Evolutionary conservation across 2,329 filamentous ascomycete genomes (phyloP), one percentile per base, ranked within the genome.

Genomic region (Proliferodiscus dingleyae): DNA sequence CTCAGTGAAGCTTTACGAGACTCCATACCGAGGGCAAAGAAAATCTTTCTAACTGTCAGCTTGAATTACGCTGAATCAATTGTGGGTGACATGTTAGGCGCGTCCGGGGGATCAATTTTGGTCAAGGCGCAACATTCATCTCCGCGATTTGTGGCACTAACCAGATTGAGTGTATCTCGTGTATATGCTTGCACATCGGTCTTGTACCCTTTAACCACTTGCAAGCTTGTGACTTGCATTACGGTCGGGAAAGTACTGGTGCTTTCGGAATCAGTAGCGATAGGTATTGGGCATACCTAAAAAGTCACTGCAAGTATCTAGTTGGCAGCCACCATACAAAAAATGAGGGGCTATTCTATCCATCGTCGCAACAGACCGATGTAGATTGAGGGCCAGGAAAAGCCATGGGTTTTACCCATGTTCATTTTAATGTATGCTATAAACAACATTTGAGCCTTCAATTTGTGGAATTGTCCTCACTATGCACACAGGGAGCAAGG

Each of bases 401-500:
- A 44, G 34, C 32, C 28, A 32, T 30, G 16, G 11, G 21, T 36
- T 36, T 21, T 28, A 46, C 43, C 43, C 41, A 41, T 26, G 36
- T 23, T 41, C 37, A 41, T 29, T 45, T 41, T 36, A 33, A 39
- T 22, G 16, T 15, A 34, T 47, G 40, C 29, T 49, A 45, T 41
- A 28, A 6, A 6, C 11, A 37, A 45, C 26, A 37, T 19, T 11
- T 40, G 45, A 42, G 37, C 37, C 41, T 45, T 49, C 29, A 32
- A 18, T 16, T 37, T 21, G 22, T 18, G 26, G 30, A 28, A 26
- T 28, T 18, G 42, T 11, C 32, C 37, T 23, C n/a, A 46, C 6
- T n/a, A 34, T 41, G 37, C 36, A 33, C 41, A 46, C 22, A 42
- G 30, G 28, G 24, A 30, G 24, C n/a, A 32, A 22, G 13, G 41